Evolutionary conservation across 148 eudicot genomes (phyloP), one percentile per base, ranked within the genome.

Genomic region (Vaccinium myrtillus): DNA sequence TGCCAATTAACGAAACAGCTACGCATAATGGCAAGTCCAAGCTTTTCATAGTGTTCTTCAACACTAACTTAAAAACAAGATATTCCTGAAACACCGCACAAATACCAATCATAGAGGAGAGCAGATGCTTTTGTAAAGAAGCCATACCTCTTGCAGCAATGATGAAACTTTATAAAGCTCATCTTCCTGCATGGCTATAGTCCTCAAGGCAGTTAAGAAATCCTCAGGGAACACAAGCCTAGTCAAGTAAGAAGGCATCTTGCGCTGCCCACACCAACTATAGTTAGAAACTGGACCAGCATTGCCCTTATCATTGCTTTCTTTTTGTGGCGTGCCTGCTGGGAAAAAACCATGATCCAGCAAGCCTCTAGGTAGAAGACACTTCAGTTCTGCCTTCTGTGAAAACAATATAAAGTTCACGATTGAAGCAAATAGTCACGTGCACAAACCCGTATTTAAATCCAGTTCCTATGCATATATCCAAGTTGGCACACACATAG

Each of bases 191-290:
- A 69, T 69, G 43, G 74, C 74, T 69, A 69, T 69, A 39, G 74
- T 69, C 43, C 74, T 69, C 43, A 69, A 30, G 74, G 74, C 43
- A 69, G 74, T 30, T 69, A 74, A 18, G 77, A 74, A 74, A 74
- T 74, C 77, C 50, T 74, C 77, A 74, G 77, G 77, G 77, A 74
- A 74, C 48, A 74, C 77, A 39, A 74, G 77, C 49, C 23, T 39
- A 16, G 18, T 16, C 39, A 74, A 15, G 50, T 74, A 97, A 49
- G 96, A 89, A 32, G 99, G 99, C 46, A 86, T 93, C 90, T 90
- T 94, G 78, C 99, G 92, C 75, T 88, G 88, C 84, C 98, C 99
- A 90, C 95, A 91, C 99, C 98, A 96, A 89, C 96, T 97, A 81
- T 89, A 93, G 83, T 84, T 86, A 81, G 81, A 77, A 86, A 80